phyloP scores from a whole-genome alignment of 108 stramenopile species.

The Cyclostephanos invisitatus region DNA sequence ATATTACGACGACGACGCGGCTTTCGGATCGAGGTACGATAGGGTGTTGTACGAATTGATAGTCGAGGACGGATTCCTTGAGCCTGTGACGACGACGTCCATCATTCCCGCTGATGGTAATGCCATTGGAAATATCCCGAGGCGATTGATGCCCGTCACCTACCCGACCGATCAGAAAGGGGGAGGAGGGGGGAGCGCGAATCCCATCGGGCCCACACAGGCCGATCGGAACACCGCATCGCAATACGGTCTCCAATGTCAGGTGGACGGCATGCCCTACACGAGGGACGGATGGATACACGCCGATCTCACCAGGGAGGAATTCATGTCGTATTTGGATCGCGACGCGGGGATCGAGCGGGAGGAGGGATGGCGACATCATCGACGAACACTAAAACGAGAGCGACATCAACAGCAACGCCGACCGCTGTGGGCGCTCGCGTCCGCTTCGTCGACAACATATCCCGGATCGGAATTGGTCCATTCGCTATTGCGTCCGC shows the following conservation, averaged over 20 bases:
- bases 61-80: slow-evolving; percentile 59
- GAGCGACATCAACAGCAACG: slow-evolving; percentile 1
- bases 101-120: no score
- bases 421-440: slow-evolving; percentile 69
- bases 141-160: slow-evolving; percentile 10
- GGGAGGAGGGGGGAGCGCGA: neutral
- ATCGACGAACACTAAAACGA: no score
- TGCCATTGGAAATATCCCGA: neutral
- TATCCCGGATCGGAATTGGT: slow-evolving; percentile 57
- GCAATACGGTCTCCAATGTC: slow-evolving; percentile 67
- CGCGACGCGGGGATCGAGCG: neutral
- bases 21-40: slow-evolving; percentile 54
- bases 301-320: slow-evolving; percentile 75
- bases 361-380: neutral
- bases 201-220: slow-evolving; percentile 61
- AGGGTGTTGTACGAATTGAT: slow-evolving; percentile 69
- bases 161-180: neutral
- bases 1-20: slow-evolving; percentile 54
- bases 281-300: slow-evolving; percentile 64
- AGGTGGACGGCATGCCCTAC: slow-evolving; percentile 69
- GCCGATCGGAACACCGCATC: slow-evolving; percentile 60
- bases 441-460: slow-evolving; percentile 54
- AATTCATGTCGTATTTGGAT: slow-evolving; percentile 42
- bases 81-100: slow-evolving; percentile 2
- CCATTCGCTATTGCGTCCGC: slow-evolving; percentile 60